Base-by-base conservation (phyloP, 2,329 filamentous ascomycete species). In the Exophiala sideris region DNA sequence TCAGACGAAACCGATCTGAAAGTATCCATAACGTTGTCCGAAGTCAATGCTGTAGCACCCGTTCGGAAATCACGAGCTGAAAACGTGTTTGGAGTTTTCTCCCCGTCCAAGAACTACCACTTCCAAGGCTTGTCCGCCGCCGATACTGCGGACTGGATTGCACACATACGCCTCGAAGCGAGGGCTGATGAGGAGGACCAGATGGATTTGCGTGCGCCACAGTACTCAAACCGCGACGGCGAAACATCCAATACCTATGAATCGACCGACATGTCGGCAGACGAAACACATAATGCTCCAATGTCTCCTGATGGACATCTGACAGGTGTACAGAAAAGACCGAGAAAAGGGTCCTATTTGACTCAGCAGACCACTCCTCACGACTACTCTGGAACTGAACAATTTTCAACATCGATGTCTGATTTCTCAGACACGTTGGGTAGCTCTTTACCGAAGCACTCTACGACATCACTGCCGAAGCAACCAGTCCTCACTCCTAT, bases 1-100 rank as follows among this genome's bases (percentile, higher is more conserved):
- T 84, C 89, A 64, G 88, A 91, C 64, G 91, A 96, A 73, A 88
- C 87, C 64, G 91, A 91, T 70, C 81, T 99, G 40, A 87, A 89
- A 48, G 87, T 95, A 66, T 91, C 95, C 68, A 84, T 99, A 66
- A 85, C 86, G 66, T 81, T 97, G 36, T 87, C 89, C 40, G 94
- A 99, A 57, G 82, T 97, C 55, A 96, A 91, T 2, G 91, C 94
- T 6, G 89, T 96, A 41, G 89, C 91, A 1, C 83, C 89, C 55
- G 85, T 97, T 60, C 91, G 89, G 66, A 96, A 95, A 71, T 85
- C 91, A 57, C 91, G 88, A 68, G 86, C 88, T 54, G 82, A 89
- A 48, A 85, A 96, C 68, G 83, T 96, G 57, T 97, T 99, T 68
- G 94, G 89, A 16, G 80, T 97, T 42, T 99, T 96, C 72, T 92